Conservation (phyloP, 805 yeast species). For the Scheffersomyces amazonensis region DNA sequence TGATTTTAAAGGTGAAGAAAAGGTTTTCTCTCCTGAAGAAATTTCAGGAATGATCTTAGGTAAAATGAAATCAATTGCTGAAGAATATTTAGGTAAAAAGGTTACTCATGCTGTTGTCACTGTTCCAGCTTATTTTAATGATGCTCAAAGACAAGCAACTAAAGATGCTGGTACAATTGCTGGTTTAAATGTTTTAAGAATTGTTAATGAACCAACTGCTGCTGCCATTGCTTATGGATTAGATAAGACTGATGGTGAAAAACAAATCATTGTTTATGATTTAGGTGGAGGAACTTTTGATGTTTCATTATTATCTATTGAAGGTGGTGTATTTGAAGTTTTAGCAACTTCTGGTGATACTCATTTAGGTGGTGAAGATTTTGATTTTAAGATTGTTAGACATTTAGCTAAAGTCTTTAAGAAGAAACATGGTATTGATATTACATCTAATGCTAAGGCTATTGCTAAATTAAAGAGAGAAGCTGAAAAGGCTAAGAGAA, state of each 20-base stretch:
- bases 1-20: conserved; percentile 79
- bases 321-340: conserved; percentile 49
- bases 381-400: conserved; percentile 43
- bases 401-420: conserved; percentile 42
- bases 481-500: conserved; percentile 49
- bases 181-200: conserved; percentile 90
- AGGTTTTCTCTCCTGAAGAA: conserved; percentile 91
- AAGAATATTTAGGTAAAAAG: conserved; percentile 62
- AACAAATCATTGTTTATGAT: conserved; percentile 46
- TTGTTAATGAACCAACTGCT: conserved; percentile 90
- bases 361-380: conserved; percentile 52
- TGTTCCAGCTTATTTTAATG: conserved; percentile 96
- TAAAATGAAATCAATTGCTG: conserved; percentile 91
- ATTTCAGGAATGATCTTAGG: conserved; percentile 87
- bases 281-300: conserved; percentile 62
- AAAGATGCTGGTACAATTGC: conserved; percentile 97
- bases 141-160: conserved; percentile 97
- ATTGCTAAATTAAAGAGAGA: conserved; percentile 46
- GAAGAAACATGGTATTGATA: conserved; percentile 44
- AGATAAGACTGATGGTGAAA: conserved; percentile 58
- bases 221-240: conserved; percentile 68
- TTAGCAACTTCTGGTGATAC: conserved; percentile 50
- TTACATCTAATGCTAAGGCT: conserved; percentile 39
- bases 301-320: conserved; percentile 68
- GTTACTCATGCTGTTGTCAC: conserved; percentile 88